Percentiles rank a stretch among this genome's conserved stretches.
phyloP scores from a whole-genome alignment of 768 basidiomycete genomes.

The Crucibulum laeve region DNA sequence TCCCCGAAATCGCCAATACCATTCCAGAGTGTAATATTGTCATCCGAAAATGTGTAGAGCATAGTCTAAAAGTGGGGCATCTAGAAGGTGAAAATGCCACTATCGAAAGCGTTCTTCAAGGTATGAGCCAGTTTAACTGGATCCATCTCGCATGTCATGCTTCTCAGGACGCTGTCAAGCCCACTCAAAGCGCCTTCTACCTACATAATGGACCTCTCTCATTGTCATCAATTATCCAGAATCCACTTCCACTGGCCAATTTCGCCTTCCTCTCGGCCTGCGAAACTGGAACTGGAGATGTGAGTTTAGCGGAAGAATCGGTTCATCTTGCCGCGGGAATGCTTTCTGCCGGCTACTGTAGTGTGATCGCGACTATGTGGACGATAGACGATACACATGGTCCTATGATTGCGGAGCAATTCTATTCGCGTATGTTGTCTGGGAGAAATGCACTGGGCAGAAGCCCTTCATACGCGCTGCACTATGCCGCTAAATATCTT shows the following conservation, averaged over 20 bases:
- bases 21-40: not conserved
- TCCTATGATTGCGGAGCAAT: slow-evolving; percentile 20
- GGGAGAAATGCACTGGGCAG: slow-evolving; percentile 1
- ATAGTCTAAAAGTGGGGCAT: slow-evolving; percentile 1
- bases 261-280: slow-evolving; percentile 45
- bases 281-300: slow-evolving; percentile 33
- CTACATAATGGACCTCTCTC: slow-evolving; percentile 14
- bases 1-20: not conserved
- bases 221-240: slow-evolving; percentile 16
- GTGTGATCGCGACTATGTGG: slow-evolving; percentile 40
- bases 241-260: slow-evolving; percentile 17
- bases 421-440: slow-evolving; percentile 13
- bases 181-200: slow-evolving; percentile 13
- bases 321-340: slow-evolving; percentile 40
- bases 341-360: slow-evolving; percentile 25
- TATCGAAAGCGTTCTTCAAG: slow-evolving; percentile 4
- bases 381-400: slow-evolving; percentile 32
- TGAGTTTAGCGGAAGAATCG: slow-evolving; percentile 16
- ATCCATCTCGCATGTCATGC: slow-evolving; percentile 37
- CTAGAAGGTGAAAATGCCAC: slow-evolving; percentile 8
- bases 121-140: slow-evolving; percentile 13
- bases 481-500: slow-evolving; percentile 11
- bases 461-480: slow-evolving; percentile 10
- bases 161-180: slow-evolving; percentile 21
- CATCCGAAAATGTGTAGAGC: not conserved